Evolutionary conservation across 768 basidiomycete species (phyloP).

Genomic region (Leucocoprinus leucothites): DNA sequence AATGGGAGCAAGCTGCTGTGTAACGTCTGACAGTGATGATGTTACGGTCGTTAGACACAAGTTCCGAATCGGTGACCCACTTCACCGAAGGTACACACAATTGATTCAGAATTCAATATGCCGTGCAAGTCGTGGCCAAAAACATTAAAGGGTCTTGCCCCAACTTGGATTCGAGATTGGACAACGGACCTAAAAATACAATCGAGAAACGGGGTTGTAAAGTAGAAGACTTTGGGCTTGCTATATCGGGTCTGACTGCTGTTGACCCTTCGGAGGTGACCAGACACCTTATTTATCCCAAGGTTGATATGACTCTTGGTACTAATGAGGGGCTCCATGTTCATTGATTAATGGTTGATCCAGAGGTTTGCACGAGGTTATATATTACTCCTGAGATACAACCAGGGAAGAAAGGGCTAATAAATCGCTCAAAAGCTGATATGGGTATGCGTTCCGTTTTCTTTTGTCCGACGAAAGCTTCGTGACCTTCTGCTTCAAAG

Average conservation of each 20-base stretch:
- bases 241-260: constrained; percentile 76
- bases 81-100: too few species aligned
- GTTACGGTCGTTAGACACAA: too few species aligned
- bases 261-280: constrained; percentile 72
- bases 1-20: too few species aligned
- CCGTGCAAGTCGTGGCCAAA: too few species aligned
- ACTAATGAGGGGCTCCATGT: constrained; percentile 8
- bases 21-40: too few species aligned
- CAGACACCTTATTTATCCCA: constrained; percentile 37
- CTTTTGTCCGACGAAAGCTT: not conserved
- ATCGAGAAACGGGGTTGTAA: constrained; percentile 83
- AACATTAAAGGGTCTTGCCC: too few species aligned
- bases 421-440: constrained; percentile 85
- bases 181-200: too few species aligned
- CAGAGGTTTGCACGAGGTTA: constrained; percentile 88
- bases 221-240: constrained; percentile 95
- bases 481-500: too few species aligned
- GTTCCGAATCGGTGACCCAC: too few species aligned
- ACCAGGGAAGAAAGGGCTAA: constrained; percentile 55
- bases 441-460: constrained; percentile 53
- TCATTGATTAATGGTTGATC: too few species aligned
- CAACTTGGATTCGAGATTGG: too few species aligned
- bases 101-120: too few species aligned
- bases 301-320: constrained; percentile 72
- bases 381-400: constrained; percentile 91